Evolutionary conservation across 2,329 filamentous ascomycete species (phyloP), one percentile per base, ranked within the genome.

Genomic region (Acrodontium crateriforme): DNA sequence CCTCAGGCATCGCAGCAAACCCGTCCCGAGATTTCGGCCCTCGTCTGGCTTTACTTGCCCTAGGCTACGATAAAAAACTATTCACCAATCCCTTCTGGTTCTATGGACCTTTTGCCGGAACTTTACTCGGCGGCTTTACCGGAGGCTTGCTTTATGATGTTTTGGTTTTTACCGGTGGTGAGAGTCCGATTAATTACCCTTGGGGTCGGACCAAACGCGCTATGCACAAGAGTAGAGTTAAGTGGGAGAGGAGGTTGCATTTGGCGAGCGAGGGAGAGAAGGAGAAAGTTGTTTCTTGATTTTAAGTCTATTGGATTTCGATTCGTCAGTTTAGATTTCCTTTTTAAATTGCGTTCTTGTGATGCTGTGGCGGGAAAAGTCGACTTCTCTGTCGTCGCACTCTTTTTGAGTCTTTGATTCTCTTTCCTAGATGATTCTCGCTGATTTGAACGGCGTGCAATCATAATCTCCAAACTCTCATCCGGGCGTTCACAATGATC

Each of bases 161-260:
- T 18, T 52, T 58, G 13, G 63, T 67, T 29, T 67, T 67, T 38
- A 60, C 59, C 1, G 45, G 46, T 5, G 62, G 62, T 1, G 63
- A 67, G 40, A 59, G 54, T 23, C 64, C 63, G 0, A 55, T 67
- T 11, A 67, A 67, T 38, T 67, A 67, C 40, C 59, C 44, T 13
- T 39, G 59, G 10, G 36, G 38, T 11, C 35, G 43, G 8, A 46
- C 43, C 21, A 42, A 43, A 29, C 31, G 43, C 16, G 40, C 40
- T 20, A 35, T 27, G n/a, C 35, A 29, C 18, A 46, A 46, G 23
- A 38, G 37, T 4, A 42, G 38, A 25, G 34, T 32, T 27, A 46
- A 44, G 36, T 46, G 41, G 43, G 30, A 27, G 24, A 37, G 32
- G 31, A 38, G 38, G 23, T n/a, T 40, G 8, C 30, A 29, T 16